Conservation (phyloP, 2,329 filamentous ascomycete genomes). For the Cercospora zeae-maydis region DNA sequence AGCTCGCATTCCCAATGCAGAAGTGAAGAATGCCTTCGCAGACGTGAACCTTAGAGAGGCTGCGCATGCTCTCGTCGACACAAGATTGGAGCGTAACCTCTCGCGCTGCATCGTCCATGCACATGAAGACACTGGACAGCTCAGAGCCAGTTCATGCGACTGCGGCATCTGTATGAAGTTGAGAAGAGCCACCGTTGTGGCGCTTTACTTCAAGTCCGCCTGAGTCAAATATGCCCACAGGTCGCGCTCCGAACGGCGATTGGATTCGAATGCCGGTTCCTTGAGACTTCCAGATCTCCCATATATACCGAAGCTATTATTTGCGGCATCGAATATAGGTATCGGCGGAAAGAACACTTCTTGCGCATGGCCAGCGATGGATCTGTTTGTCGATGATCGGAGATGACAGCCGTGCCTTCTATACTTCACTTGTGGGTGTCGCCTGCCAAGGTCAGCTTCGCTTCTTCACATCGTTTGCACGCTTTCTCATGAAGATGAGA, state of each 20-base stretch:
- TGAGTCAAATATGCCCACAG: neutral
- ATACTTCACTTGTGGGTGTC: neutral
- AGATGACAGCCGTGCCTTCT: neutral
- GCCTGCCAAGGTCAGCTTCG: neutral
- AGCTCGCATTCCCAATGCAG: neutral
- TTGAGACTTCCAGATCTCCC: neutral
- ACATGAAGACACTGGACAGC: neutral
- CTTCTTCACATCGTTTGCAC: neutral
- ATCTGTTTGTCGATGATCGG: neutral
- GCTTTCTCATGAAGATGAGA: neutral
- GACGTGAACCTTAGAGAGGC: neutral
- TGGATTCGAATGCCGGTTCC: neutral
- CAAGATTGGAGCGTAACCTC: neutral
- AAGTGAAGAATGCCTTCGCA: neutral
- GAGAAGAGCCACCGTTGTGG: neutral
- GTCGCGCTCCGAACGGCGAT: neutral
- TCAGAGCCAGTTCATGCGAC: neutral
- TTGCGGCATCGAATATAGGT: neutral
- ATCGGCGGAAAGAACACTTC: neutral
- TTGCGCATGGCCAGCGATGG: neutral
- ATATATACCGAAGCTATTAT: neutral
- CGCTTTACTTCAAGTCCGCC: neutral
- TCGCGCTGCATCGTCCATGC: neutral
- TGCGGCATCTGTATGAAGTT: neutral
- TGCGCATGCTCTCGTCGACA: neutral